Base-by-base conservation (phyloP, 2,329 filamentous ascomycete genomes). In the Alternaria solani region DNA sequence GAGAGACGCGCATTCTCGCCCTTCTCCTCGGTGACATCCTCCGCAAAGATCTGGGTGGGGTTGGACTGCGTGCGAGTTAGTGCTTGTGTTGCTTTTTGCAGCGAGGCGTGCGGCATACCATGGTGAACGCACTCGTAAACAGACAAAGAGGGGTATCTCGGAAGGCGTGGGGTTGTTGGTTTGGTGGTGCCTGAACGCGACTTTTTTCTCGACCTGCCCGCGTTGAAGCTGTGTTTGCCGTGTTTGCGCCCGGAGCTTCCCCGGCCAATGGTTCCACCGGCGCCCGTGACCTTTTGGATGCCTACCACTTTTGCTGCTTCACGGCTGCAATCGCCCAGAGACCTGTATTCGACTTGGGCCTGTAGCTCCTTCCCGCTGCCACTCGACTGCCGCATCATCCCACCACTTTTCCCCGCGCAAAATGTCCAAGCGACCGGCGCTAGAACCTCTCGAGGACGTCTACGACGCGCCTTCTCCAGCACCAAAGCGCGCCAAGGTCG, bases 1-100 rank as follows among this genome's bases (percentile, higher is more conserved):
- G 93, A 91, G 72, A 98, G 90, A 87, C 94, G 93, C 75, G 95
- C 94, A 91, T 98, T 98, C 85, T 98, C 94, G 75, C 95, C 95
- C 85, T 97, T 98, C 84, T 98, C 94, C 83, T 98, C 93, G 59
- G 91, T 95, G 70, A 96, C 95, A 79, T 96, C 94, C 81, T 97
- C 93, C 75, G 93, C 92, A 82, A 98, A 98, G 85, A 98, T 98
- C 83, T 98, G 94, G 66, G 93, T 97, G 75, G 94, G 94, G 83
- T 93, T 95, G 63, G 79, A 77, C 78, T 80, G 59, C 36, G 54
- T 14, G 7, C 12, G 49, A 25, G 39, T 75, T 49, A 75, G 67
- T 51, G 48, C 46, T 42, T 16, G 26, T 30, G 14, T 8, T 32
- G 6, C 25, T 52, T 39, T 39, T 8, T 26, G 20, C 6, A 32